Conservation (phyloP, 306 rosid genomes). For the Erythrophleum fordii region DNA sequence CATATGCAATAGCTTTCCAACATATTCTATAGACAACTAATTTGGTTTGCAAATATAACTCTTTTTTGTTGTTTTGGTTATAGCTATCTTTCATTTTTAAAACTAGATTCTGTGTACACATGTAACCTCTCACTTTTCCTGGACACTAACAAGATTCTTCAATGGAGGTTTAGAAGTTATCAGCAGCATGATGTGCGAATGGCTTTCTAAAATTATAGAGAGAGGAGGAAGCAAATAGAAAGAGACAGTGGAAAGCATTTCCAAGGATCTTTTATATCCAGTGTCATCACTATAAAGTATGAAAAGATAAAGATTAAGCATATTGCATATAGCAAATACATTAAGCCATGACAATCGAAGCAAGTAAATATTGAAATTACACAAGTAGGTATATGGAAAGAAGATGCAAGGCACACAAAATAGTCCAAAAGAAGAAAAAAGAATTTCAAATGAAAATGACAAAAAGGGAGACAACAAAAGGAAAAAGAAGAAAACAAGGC, state of each 20-base stretch:
- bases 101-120: neutral
- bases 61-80: neutral
- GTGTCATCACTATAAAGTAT: neutral
- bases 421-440: neutral
- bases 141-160: slow-evolving; percentile 10
- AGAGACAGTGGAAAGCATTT: neutral
- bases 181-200: neutral
- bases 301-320: neutral
- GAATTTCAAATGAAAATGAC: neutral
- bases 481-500: neutral
- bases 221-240: neutral
- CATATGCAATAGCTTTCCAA: neutral
- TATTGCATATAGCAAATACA: neutral
- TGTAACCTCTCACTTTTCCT: neutral
- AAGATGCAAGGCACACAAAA: neutral
- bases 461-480: neutral
- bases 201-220: neutral
- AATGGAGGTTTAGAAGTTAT: neutral
- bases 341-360: neutral
- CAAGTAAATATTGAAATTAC: neutral
- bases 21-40: slow-evolving; percentile 3
- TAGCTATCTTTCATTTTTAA: slow-evolving; percentile 12
- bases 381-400: neutral
- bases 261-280: neutral
- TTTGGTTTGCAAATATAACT: slow-evolving; percentile 1